Base-by-base conservation (phyloP, 169 alveolate species). In the Cryptosporidium felis region DNA sequence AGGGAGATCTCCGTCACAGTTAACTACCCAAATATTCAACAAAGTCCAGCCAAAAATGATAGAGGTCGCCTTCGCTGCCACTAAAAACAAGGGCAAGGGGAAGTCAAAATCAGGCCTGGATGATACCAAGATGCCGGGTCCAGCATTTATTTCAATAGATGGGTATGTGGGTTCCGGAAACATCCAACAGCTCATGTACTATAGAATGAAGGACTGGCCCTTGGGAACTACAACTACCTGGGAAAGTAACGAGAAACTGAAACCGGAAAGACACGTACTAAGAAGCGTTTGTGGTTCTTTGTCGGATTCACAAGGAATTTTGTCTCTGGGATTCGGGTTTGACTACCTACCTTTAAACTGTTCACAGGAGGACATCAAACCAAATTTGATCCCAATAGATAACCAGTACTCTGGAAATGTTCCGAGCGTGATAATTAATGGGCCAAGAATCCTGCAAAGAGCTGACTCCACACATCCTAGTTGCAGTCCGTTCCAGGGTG, bases 11-110 rank as follows among this genome's bases (percentile, higher is more conserved):
- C 85, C 85, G 14, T 74, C 85, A 23, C 85, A 74, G 18, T 18
- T 74, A 12, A 56, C 85, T 0, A 74, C 85, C 6, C 85, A 74
- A 21, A 8, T 74, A 18, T 74, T 74, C 38, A 74, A 49, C 40
- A 74, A 74, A 9, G 85, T 74, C 0, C 66, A 53, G 32, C 85
- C 85, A 51, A 49, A 74, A n/a, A 74, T 74, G 85, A 74, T 74
- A 10, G 85, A 74, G 44, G 18, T 74, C n/a, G 85, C 85, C 28
- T 74, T 74, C 42, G 30, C 26, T 65, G 60, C 21, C 0, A 46
- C 32, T 1, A n/a, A 5, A 12, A 8, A 46, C 16, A 21, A 16
- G 23, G 14, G 14, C 5, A 74, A 30, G 45, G 1, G 16, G 18
- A 53, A 53, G 28, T 16, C 40, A 34, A 30, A 74, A 51, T 23